Conservation (phyloP, 495 filamentous ascomycete genomes). For the Aspergillus baeticus region DNA sequence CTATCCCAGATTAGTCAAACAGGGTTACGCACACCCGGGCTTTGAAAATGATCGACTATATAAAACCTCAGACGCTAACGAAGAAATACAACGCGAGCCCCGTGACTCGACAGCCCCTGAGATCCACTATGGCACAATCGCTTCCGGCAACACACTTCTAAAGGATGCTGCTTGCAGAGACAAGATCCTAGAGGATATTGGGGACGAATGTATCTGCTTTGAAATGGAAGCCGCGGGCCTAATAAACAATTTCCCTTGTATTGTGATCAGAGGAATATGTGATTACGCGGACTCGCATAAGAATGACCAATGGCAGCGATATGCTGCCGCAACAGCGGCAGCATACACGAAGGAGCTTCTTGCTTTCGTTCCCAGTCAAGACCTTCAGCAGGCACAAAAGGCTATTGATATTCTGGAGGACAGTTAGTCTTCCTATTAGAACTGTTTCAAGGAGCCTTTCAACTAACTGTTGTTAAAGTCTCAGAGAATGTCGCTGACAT, state of each 20-base stretch:
- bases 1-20: slow-evolving; percentile 13
- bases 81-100: too few relatives aligned
- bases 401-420: too few relatives aligned
- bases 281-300: background rate
- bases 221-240: background rate
- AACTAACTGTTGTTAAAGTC: too few relatives aligned
- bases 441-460: too few relatives aligned
- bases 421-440: too few relatives aligned
- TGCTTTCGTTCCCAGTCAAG: too few relatives aligned
- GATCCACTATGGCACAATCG: background rate
- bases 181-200: background rate
- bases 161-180: background rate
- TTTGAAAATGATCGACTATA: slow-evolving; percentile 16
- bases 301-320: background rate
- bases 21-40: slow-evolving; percentile 12
- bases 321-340: background rate
- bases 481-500: too few relatives aligned
- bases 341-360: background rate
- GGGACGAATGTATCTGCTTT: background rate
- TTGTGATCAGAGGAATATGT: background rate
- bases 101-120: too few relatives aligned
- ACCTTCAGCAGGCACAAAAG: too few relatives aligned
- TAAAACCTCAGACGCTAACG: background rate
- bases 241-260: background rate
- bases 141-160: background rate